phyloP scores from a whole-genome alignment of 192 early-diverging fungal species.

The Coemansia sp. region DNA sequence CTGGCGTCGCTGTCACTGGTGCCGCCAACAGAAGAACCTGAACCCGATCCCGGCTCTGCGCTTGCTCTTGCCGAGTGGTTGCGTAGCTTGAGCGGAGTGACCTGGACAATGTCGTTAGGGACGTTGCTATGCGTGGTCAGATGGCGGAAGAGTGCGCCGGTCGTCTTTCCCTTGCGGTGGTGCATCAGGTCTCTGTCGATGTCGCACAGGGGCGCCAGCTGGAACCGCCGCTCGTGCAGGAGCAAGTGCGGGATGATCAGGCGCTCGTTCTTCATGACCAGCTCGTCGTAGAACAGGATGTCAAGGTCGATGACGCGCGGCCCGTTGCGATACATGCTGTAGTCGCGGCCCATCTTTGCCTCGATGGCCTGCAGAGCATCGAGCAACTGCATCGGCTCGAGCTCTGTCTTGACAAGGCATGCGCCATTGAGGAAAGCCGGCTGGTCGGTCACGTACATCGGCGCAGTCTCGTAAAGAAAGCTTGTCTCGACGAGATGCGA shows the following conservation, averaged over 20 bases:
- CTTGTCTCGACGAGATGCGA: constrained; percentile 78
- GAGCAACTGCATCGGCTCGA: constrained; percentile 72
- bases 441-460: constrained; percentile 96
- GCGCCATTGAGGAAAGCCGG: constrained; percentile 88
- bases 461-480: constrained; percentile 93
- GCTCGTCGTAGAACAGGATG: constrained; percentile 87
- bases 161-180: constrained; percentile 78
- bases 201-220: constrained; percentile 89
- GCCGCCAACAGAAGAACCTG: no score
- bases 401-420: constrained; percentile 74
- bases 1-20: constrained; percentile 16
- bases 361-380: constrained; percentile 82
- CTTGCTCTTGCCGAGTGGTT: constrained; percentile 16
- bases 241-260: constrained; percentile 87
- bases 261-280: constrained; percentile 60
- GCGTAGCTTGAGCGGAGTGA: constrained; percentile 44
- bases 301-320: constrained; percentile 95
- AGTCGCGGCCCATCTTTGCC: constrained; percentile 71
- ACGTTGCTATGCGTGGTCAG: constrained; percentile 54
- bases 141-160: constrained; percentile 60
- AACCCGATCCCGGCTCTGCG: no score
- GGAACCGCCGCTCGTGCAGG: constrained; percentile 92
- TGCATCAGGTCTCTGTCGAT: constrained; percentile 88
- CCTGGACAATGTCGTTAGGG: constrained; percentile 49
- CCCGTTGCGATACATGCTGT: constrained; percentile 69